phyloP scores from a whole-genome alignment of 306 rosid species.

The Hippophae gyantsensis region DNA sequence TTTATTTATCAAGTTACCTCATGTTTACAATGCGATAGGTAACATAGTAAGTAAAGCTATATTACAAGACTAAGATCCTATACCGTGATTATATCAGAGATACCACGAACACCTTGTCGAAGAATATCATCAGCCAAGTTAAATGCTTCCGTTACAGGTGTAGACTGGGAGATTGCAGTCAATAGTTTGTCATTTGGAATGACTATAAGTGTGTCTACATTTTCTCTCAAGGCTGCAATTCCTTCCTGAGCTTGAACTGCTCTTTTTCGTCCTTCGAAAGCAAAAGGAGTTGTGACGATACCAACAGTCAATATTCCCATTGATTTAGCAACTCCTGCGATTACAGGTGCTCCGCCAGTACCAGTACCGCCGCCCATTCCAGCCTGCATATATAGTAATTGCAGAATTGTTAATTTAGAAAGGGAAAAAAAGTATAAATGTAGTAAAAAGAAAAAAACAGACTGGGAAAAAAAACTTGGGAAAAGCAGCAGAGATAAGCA shows the following conservation, averaged over 20 bases:
- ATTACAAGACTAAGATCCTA: constrained; percentile 6
- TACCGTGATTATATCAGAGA: constrained; percentile 98
- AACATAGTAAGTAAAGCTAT: neutral
- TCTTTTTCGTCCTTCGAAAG: constrained; percentile 95
- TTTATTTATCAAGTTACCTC: neutral
- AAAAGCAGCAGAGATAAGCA: no score
- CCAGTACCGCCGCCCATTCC: constrained; percentile 99
- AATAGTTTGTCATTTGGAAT: constrained; percentile 97
- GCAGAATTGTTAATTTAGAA: neutral
- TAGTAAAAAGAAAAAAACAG: no score
- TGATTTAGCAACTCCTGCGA: constrained; percentile 91
- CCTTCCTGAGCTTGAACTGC: constrained; percentile 99
- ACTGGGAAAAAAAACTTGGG: no score
- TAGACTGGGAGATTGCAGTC: constrained; percentile 91
- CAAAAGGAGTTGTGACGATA: constrained; percentile 92
- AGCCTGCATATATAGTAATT: constrained; percentile 43
- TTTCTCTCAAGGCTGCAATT: constrained; percentile 92
- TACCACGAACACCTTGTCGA: constrained; percentile 99
- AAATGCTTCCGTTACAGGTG: constrained; percentile 98
- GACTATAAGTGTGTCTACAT: constrained; percentile 89
- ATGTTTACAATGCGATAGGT: no score
- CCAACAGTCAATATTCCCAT: constrained; percentile 98
- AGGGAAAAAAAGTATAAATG: neutral
- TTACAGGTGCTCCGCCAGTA: constrained; percentile 95
- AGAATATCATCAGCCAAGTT: constrained; percentile 96